Conservation (phyloP, 176 grass and related monocot genomes). For the Zizania latifolia region DNA sequence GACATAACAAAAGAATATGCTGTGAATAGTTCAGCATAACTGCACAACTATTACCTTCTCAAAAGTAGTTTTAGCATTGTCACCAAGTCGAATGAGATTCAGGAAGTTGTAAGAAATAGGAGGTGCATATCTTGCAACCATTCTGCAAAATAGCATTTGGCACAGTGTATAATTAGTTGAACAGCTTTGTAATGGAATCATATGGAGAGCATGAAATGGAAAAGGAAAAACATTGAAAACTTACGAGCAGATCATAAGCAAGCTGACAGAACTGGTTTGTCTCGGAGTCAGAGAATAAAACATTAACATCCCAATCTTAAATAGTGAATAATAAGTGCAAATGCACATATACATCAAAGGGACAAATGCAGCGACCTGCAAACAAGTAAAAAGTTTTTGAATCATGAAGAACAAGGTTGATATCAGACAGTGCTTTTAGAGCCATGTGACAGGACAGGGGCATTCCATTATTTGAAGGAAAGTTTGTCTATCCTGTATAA, state of each 20-base stretch:
- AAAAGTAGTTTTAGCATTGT: slow-evolving; percentile 87
- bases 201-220: slow-evolving; percentile 7
- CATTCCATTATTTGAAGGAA: background rate
- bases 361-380: slow-evolving; percentile 87
- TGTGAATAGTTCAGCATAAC: slow-evolving; percentile 9
- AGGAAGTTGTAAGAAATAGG: slow-evolving; percentile 99
- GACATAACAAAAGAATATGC: background rate
- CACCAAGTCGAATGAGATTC: slow-evolving; percentile 94
- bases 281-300: slow-evolving; percentile 97
- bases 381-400: slow-evolving; percentile 22
- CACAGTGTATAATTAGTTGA: slow-evolving; percentile 13
- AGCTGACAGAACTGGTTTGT: slow-evolving; percentile 93
- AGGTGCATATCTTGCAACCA: slow-evolving; percentile 98
- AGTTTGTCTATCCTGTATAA: background rate
- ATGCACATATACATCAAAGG: slow-evolving; percentile 99
- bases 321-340: slow-evolving; percentile 98
- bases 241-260: slow-evolving; percentile 99
- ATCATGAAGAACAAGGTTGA: background rate
- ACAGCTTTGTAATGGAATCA: slow-evolving; percentile 22
- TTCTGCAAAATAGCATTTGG: slow-evolving; percentile 63
- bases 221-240: slow-evolving; percentile 30
- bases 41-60: slow-evolving; percentile 60
- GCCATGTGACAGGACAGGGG: background rate
- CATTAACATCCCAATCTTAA: slow-evolving; percentile 99
- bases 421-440: background rate